phyloP scores from a whole-genome alignment of 192 early-diverging fungal species.

The Ramicandelaber brevisporus region DNA sequence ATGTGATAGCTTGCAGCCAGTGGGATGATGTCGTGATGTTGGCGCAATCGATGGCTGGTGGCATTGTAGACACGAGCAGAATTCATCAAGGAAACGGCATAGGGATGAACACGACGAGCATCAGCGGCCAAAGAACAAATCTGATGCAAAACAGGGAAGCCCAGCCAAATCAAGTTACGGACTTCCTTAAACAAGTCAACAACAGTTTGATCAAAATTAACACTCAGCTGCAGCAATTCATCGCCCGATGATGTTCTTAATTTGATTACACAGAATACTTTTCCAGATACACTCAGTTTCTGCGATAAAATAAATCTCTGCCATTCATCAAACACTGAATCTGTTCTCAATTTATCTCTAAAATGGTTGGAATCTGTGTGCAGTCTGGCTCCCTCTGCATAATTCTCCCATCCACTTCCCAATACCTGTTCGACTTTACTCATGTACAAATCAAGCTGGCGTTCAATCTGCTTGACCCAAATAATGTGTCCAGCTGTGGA shows the following conservation, averaged over 20 bases:
- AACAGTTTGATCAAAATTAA: conserved; percentile 87
- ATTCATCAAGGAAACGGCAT: conserved; percentile 88
- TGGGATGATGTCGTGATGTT: conserved; percentile 40
- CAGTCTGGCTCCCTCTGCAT: conserved; percentile 89
- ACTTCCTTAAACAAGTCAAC: conserved; percentile 99
- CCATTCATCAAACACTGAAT: conserved; percentile 81
- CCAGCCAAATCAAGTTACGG: conserved; percentile 83
- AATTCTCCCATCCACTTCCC: conserved; percentile 89
- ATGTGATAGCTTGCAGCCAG: conserved; percentile 86
- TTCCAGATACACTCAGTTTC: conserved; percentile 62
- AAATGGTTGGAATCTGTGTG: conserved; percentile 70
- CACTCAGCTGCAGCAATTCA: conserved; percentile 52
- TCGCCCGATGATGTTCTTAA: conserved; percentile 45
- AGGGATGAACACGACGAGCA: conserved; percentile 91
- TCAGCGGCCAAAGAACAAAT: conserved; percentile 81
- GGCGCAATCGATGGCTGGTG: conserved; percentile 49
- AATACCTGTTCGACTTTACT: conserved; percentile 92
- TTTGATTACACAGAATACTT: conserved; percentile 69
- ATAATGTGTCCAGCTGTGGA: conserved; percentile 82
- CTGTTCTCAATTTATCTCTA: conserved; percentile 81
- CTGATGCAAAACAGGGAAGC: conserved; percentile 76
- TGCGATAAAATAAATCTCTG: conserved; percentile 52
- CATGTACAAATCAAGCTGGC: conserved; percentile 89
- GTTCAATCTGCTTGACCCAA: conserved; percentile 94
- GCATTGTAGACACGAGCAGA: conserved; percentile 82